Evolutionary conservation across 129 eudicot species (phyloP), one percentile per base, ranked within the genome.

Genomic region (Ambrosia trifida): DNA sequence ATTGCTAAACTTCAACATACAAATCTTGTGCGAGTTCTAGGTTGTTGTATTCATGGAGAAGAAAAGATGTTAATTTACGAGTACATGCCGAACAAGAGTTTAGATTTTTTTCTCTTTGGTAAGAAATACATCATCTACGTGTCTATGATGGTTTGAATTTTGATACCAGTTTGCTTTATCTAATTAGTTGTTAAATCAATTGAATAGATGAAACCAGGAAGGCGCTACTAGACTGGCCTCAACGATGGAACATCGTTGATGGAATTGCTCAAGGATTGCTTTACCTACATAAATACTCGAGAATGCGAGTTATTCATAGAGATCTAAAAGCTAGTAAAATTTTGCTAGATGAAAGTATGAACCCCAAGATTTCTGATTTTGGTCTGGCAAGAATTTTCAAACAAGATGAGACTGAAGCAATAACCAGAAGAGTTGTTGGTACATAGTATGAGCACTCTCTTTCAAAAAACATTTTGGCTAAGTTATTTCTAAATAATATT

Each of bases 191-290:
- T 6, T 62, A 61, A 40, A 19, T 14, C 9, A 6, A 36, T 14
- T 58, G 57, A 8, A 57, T 40, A 83, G 81, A 65, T 41, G 75
- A 66, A 58, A 72, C 57, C 19, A 75, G 30, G 59, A 83, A 82
- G 63, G 65, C 16, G 35, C 18, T 40, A 1, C 69, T 83, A 38
- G 81, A 66, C 18, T 83, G 87, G 87, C 70, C 68, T 19, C 70
- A 45, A 68, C 69, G 82, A 31, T 35, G 68, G 56, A 72, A 52
- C 41, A 79, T 75, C 59, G 76, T 83, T 2, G 82, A 83, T 65
- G 82, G 84, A n/a, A 12, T 84, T 51, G 79, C 73, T 66, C 84
- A 83, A 33, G 87, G 84, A 72, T 59, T 83, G 81, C 84, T 83
- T 41, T 83, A 75, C 72, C 73, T 79, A n/a, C 83, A 80, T 47